Base-by-base conservation (phyloP, 2,329 filamentous ascomycete genomes). In the Elsinoe australis region DNA sequence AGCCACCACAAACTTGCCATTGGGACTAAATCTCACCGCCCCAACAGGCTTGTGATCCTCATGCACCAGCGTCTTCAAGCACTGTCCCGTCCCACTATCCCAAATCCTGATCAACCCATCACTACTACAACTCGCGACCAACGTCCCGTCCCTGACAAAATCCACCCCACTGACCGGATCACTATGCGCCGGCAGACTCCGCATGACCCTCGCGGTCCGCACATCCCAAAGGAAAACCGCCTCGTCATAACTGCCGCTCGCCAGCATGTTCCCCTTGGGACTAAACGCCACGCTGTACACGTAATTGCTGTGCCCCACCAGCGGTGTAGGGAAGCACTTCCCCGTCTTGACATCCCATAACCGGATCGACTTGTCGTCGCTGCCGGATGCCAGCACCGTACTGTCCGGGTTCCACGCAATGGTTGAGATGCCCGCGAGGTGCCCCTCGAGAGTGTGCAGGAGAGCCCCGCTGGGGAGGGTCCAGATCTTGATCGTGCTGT, bases 161-260 rank as follows among this genome's bases (percentile, higher is more conserved):
- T 95, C 90, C 7, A 98, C 90, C 0, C 89, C 88, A 49, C 84
- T 82, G 1, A 98, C 90, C 0, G 92, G 92, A 63, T 98, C 92
- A 21, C 87, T 94, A 60, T 98, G 92, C 2, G 92, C 92, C 1
- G 92, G 92, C 29, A 98, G 69, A 53, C 84, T 89, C 48, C 88
- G 79, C 88, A 98, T 95, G 26, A 92, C 73, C 17, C 83, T 75
- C 0, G 87, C 89, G 0, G 87, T 87, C 10, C 92, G 78, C 10
- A 96, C 86, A 64, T 98, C 92, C 92, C 92, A 98, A 4, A 98
- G 68, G 55, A 95, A 95, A 0, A 98, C 87, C 3, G 92, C 92
- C 70, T 98, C 92, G 57, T 98, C 92, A 67, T 95, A 96, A 54
- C 86, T 94, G 9, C 92, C 92, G 55, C 86, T 94, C 12, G 89